Evolutionary conservation across 2,329 filamentous ascomycete genomes (phyloP).

Genomic region (Neoascochyta sp.): DNA sequence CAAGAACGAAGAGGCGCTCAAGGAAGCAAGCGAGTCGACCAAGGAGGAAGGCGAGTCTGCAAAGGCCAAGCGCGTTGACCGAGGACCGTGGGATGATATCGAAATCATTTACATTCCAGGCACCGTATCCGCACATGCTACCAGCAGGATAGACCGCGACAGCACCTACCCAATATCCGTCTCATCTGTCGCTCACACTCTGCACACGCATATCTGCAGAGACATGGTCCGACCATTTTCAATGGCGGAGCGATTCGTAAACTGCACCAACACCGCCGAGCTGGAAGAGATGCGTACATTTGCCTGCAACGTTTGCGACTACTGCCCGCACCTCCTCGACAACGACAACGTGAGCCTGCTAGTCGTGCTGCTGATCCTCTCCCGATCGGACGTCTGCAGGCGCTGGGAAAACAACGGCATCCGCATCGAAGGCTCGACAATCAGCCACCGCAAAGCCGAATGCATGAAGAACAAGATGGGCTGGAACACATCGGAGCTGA

Average conservation of each 20-base stretch:
- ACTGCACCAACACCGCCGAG: constrained; percentile 30
- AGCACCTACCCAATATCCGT: constrained; percentile 36
- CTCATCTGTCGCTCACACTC: constrained; percentile 30
- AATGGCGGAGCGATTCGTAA: constrained; percentile 35
- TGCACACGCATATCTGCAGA: constrained; percentile 34
- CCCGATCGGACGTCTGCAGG: constrained; percentile 34
- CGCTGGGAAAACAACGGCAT: constrained; percentile 38
- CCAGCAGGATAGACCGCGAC: constrained; percentile 32
- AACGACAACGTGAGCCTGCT: constrained; percentile 39
- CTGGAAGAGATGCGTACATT: constrained; percentile 32
- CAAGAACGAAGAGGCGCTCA: constrained; percentile 14
- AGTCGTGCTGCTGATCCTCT: constrained; percentile 35
- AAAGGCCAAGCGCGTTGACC: constrained; percentile 20
- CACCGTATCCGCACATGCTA: constrained; percentile 37
- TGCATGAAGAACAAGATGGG: constrained; percentile 39
- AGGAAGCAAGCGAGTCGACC: constrained; percentile 8
- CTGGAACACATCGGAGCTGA: constrained; percentile 31
- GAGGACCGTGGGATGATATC: constrained; percentile 37
- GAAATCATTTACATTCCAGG: constrained; percentile 40
- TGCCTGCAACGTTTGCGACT: constrained; percentile 36
- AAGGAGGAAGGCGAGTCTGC: constrained; percentile 13
- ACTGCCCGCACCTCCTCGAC: constrained; percentile 38
- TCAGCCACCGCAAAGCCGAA: constrained; percentile 37
- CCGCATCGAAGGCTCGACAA: constrained; percentile 38
- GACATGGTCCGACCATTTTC: constrained; percentile 34